Base-by-base conservation (phyloP, 1,139 yeast genomes). In the Magnusiomyces paraingens region DNA sequence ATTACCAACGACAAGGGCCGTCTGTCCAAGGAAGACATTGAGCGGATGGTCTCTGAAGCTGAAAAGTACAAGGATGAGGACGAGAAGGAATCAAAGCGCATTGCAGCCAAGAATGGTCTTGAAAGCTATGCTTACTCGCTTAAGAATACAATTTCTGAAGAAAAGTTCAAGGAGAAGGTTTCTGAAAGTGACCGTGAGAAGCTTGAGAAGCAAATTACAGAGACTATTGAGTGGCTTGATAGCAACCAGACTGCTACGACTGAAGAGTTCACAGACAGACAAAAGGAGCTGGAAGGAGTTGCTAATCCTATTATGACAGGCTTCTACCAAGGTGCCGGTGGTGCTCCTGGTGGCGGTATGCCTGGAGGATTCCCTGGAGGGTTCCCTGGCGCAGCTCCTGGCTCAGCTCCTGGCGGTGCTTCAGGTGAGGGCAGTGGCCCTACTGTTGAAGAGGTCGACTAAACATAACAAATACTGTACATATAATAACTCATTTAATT, bases 1-100 rank as follows among this genome's bases (percentile, higher is more conserved):
- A 84, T 84, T 70, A 84, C 89, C 74, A 89, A 89, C 81, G 96
- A 89, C 78, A 89, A 89, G 83, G 96, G 96, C 73, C 87, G 96
- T 81, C 83, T 89, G 70, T 83, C 95, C 64, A 86, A 87, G 83
- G 96, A 88, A 70, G 96, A 88, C 65, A 88, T 88, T 62, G 96
- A 88, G 76, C 84, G 91, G 75, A 89, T 89, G 96, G 96, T 89
- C 64, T 80, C 87, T 67, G 96, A 89, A 77, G 91, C 91, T 62
- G 91, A 84, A 76, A 84, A 83, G 76, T 84, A 77, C 80, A 84
- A 84, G 77, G 90, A 83, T 62, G 89, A 84, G 73, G 95, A 86
- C 70, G 93, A 85, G 70, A 80, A 81, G 77, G 93, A 86, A 76
- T 79, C 91, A 65, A 74, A 81, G 59, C 86, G 94, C 78, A 81